These are phyloP conservation scores for Populus trichocarpa DNA, from an alignment of 441 rosid species.

Conservation along the genomic window DNA sequence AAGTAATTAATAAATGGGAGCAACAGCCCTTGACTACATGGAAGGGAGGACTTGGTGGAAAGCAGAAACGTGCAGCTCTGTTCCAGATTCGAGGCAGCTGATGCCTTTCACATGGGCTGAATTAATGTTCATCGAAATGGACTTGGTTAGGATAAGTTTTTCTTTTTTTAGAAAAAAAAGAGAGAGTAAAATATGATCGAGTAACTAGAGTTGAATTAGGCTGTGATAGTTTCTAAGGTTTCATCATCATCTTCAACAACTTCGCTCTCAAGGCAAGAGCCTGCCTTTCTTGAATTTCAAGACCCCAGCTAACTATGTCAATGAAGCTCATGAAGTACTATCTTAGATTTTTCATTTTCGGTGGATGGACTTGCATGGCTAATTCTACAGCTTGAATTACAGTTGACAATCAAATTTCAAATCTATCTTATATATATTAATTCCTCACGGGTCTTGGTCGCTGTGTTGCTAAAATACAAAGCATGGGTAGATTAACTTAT, in stretches of 20 bases:
- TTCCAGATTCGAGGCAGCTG: conserved; percentile 42
- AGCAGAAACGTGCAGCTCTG: conserved; percentile 40
- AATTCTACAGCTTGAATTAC: not conserved
- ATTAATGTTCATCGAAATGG: not conserved
- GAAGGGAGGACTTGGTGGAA: no score
- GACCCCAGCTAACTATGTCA: conserved; percentile 8
- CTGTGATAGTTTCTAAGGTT: not conserved
- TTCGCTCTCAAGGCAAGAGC: conserved; percentile 32
- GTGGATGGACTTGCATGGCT: conserved; percentile 8
- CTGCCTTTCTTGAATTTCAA: conserved; percentile 25
- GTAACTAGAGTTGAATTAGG: conserved; percentile 9
- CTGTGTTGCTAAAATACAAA: no score
- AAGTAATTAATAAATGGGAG: conserved; percentile 2
- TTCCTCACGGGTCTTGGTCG: no score
- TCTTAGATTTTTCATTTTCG: no score
- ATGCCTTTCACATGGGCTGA: conserved; percentile 48
- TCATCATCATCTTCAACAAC: conserved; percentile 11
- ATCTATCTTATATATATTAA: no score
- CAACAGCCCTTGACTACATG: conserved; percentile 18
- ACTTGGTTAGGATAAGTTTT: not conserved
- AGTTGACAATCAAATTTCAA: not conserved
- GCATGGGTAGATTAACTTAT: no score
- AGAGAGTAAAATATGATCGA: no score
- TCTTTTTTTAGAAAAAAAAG: no score
- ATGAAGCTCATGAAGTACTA: not conserved